Percentiles rank a stretch among this genome's conserved stretches.
Conservation (phyloP, 1,284 basidiomycete genomes). For the Trametes sp. region DNA sequence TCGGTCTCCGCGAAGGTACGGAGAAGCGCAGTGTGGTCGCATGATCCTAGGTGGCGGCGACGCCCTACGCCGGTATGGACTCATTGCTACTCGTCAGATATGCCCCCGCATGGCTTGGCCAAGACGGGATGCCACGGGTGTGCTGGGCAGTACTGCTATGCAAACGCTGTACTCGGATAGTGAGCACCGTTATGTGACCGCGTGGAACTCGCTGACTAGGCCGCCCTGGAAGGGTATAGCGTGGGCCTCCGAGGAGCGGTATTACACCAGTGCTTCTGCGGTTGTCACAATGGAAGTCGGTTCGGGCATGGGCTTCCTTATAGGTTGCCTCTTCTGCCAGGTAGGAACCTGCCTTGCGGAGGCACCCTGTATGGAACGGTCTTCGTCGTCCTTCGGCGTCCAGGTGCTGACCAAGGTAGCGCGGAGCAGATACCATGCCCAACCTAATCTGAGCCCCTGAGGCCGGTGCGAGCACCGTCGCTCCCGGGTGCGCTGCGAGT, state of each 20-base stretch:
- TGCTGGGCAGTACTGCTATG: conserved; percentile 1
- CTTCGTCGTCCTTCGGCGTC: conserved; percentile 7
- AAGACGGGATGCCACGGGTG: conserved; percentile 7
- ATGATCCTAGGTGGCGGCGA: conserved; percentile 25
- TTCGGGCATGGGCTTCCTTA: conserved; percentile 18
- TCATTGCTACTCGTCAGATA: conserved; percentile 1
- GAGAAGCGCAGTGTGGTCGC: conserved; percentile 20
- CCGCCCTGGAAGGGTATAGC: conserved; percentile 8
- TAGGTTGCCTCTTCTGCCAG: conserved; percentile 18
- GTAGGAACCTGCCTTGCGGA: conserved; percentile 21
- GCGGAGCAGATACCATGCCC: conserved; percentile 20
- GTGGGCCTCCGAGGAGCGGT: conserved; percentile 17
- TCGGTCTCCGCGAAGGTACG: conserved; percentile 24
- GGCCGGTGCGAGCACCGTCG: neutral
- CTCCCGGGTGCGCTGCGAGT: conserved; percentile 5
- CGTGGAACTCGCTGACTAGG: neutral
- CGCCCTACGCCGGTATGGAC: conserved; percentile 17
- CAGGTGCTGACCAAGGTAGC: conserved; percentile 10
- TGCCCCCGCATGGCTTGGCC: conserved; percentile 3
- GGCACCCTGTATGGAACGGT: conserved; percentile 22
- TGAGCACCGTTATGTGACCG: conserved; percentile 8
- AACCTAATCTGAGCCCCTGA: conserved; percentile 23
- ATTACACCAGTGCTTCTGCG: neutral
- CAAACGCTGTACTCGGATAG: conserved; percentile 7
- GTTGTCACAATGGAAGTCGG: conserved; percentile 19